Conservation (phyloP, 805 yeast genomes). For the Candida ipomoeae region DNA sequence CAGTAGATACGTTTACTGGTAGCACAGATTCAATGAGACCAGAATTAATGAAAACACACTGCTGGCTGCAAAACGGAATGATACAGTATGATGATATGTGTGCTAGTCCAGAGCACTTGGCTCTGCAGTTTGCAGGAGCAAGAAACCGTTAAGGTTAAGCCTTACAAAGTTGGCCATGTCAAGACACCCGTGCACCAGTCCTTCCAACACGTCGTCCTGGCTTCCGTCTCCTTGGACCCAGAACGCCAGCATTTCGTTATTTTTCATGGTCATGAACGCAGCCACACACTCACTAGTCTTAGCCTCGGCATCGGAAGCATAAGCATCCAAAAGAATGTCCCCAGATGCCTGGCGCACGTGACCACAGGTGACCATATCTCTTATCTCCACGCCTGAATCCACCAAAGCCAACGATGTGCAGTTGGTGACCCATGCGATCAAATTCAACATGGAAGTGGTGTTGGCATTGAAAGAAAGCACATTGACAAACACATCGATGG, state of each 20-base stretch:
- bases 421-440: conserved; percentile 53
- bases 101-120: not conserved
- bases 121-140: conserved; percentile 18
- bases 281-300: conserved; percentile 27
- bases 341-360: conserved; percentile 26
- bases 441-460: conserved; percentile 30
- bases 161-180: conserved; percentile 41
- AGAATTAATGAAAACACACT: no score
- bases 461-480: conserved; percentile 46
- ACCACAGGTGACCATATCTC: conserved; percentile 72
- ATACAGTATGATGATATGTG: not conserved
- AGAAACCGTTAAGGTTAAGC: conserved; percentile 42
- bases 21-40: no score
- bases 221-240: conserved; percentile 41
- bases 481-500: conserved; percentile 73
- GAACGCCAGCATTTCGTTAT: conserved; percentile 56
- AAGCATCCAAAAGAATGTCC: conserved; percentile 7
- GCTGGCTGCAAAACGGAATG: no score
- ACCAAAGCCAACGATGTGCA: conserved; percentile 70
- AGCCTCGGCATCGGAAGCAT: conserved; percentile 5
- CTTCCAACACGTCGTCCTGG: conserved; percentile 20
- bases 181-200: conserved; percentile 42
- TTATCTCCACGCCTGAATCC: conserved; percentile 78
- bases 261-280: conserved; percentile 51
- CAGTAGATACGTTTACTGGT: no score